Base-by-base conservation (phyloP, 1,284 basidiomycete species). In the Porodaedalea pini region DNA sequence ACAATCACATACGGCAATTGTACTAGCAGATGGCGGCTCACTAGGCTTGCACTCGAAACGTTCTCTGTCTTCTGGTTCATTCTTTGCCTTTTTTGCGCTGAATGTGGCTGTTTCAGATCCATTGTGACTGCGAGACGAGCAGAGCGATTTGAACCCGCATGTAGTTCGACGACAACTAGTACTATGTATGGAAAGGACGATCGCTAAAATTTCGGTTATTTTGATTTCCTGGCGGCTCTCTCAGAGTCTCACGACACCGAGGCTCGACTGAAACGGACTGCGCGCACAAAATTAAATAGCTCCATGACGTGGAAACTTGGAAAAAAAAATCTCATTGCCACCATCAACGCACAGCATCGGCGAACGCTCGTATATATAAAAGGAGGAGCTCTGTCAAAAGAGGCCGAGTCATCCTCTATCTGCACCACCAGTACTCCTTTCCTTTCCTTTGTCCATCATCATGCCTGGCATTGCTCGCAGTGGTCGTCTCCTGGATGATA, bases 401-500 rank as follows among this genome's bases (percentile, higher is more conserved):
- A 27, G 45, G 6, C 45, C 10, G 29, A 47, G 44, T 23, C 44
- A 27, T 13, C 21, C 21, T 44, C 17, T 1, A 8, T 11, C 19
- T 23, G 7, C 41, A 44, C 21, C 41, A 27, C 41, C n/a, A 21
- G 21, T 19, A 15, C 25, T 47, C 31, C 25, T 13, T 29, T 17
- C 10, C 29, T 45, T 45, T 23, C 3, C 44, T 21, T 45, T 27
- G 40, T 23, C 19, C 32, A 25, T 19, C 37, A 55, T 29, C n/a
- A 59, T 59, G 58, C 58, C 58, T 44, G 58, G 58, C n/a, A 19
- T 59, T 31, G 45, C 45, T 11, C 54, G 47, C 40, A 64, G 69
- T 25, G 75, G 69, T 15, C 66, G 62, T 47, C 67, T 77, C 59
- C 77, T 90, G 61, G 89, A 91, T 63, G 69, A 66, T n/a, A 76